phyloP scores from a whole-genome alignment of 2,329 filamentous ascomycete genomes.

The Mycosphaerelloides madeirae region DNA sequence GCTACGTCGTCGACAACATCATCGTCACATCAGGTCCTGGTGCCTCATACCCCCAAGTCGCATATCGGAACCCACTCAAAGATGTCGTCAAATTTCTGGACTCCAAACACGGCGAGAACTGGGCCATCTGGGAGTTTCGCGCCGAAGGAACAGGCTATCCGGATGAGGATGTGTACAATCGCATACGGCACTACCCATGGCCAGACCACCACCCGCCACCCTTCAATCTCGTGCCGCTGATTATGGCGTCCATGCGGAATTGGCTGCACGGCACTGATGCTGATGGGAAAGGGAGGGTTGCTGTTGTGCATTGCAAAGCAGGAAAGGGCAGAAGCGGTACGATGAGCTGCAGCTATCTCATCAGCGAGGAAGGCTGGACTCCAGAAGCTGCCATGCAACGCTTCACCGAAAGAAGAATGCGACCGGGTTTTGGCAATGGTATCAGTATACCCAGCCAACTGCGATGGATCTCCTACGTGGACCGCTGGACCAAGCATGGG shows the following conservation, averaged over 20 bases:
- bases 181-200: constrained; percentile 89
- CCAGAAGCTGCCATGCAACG: constrained; percentile 58
- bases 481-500: constrained; percentile 71
- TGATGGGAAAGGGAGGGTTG: constrained; percentile 55
- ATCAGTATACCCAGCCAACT: constrained; percentile 91
- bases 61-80: constrained; percentile 90
- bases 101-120: constrained; percentile 72
- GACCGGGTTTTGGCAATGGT: constrained; percentile 79
- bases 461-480: constrained; percentile 81
- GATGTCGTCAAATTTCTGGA: constrained; percentile 84
- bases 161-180: constrained; percentile 77
- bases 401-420: constrained; percentile 82
- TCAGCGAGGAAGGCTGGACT: constrained; percentile 74
- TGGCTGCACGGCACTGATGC: constrained; percentile 62
- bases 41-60: constrained; percentile 81
- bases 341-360: constrained; percentile 80
- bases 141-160: constrained; percentile 95
- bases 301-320: constrained; percentile 94
- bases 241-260: constrained; percentile 87
- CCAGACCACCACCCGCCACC: constrained; percentile 96
- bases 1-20: constrained; percentile 85
- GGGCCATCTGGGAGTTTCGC: constrained; percentile 97
- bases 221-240: constrained; percentile 79
- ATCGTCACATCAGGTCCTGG: constrained; percentile 79
- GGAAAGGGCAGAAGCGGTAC: constrained; percentile 93